Conservation (phyloP, 208 protist genomes). For the Balamuthia mandrillaris region DNA sequence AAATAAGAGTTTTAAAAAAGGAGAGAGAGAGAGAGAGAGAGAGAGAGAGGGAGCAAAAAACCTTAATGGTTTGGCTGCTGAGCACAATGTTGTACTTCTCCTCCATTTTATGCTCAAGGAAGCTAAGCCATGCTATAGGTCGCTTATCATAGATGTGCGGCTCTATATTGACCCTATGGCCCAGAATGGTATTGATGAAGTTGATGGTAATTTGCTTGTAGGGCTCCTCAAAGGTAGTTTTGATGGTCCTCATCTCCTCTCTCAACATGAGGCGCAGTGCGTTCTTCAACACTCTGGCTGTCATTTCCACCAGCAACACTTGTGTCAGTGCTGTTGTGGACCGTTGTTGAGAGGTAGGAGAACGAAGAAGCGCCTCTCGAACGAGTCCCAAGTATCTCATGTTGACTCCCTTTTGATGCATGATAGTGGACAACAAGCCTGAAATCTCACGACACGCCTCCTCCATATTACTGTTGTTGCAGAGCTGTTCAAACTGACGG, state of each 20-base stretch:
- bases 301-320: slow-evolving; percentile 11
- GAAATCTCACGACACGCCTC: no score
- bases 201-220: slow-evolving; percentile 37
- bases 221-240: slow-evolving; percentile 31
- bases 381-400: no score
- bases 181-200: slow-evolving; percentile 37
- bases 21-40: no score
- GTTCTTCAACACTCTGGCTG: slow-evolving; percentile 38
- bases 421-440: no score
- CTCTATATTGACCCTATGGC: not conserved
- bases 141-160: not conserved
- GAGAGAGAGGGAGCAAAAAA: not conserved
- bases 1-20: no score
- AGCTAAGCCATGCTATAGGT: slow-evolving; percentile 13
- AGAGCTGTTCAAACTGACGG: no score
- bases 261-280: slow-evolving; percentile 8
- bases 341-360: no score
- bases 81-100: not conserved
- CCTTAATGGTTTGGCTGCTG: not conserved
- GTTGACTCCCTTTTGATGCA: no score
- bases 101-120: slow-evolving; percentile 21
- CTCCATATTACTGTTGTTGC: no score
- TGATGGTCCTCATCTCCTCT: slow-evolving; percentile 12
- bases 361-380: no score
- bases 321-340: no score